Evolutionary conservation across 139 green algal genomes (phyloP), one percentile per base, ranked within the genome.

Genomic region (Coelastrella sp.): DNA sequence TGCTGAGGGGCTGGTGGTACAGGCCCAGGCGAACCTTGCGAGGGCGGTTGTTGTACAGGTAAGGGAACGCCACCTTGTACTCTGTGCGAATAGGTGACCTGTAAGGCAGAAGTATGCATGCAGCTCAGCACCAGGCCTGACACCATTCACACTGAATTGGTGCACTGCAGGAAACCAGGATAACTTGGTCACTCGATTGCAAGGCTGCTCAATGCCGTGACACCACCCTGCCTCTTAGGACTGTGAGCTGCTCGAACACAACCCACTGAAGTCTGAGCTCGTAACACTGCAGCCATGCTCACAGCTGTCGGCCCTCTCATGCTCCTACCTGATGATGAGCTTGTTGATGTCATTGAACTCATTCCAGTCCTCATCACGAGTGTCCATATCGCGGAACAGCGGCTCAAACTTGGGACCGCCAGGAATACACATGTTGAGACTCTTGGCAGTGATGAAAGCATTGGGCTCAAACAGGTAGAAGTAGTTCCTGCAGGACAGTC

Each of bases 261-360:
- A 47, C 0, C 32, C 32, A 47, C 32, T 47, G 32, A 47, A 47
- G 32, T 47, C 32, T 47, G 32, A 47, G 32, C 32, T 47, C 32
- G 1, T 47, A 1, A 47, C 32, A 47, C 32, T 47, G 32, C 32
- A 47, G 32, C 32, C 32, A 47, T 47, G 32, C 32, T 47, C 32
- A 47, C 32, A 47, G 32, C 32, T 47, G 32, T 47, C 32, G 32
- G 32, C 32, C 32, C 32, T 47, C 32, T 47, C 32, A 47, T 47
- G 32, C 32, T 47, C 97, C 2, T 93, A 96, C 59, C 97, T 95
- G 92, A 99, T 99, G 96, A 99, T 99, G 90, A 99, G 97, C 97
- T 99, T 99, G 96, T 99, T 99, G 94, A 99, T 99, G 95, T 99
- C 98, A 93, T 99, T 99, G 95, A 99, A 99, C 96, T 99, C 98